Base-by-base conservation (phyloP, 345 rosid species). In the Schrenkiella parvula region DNA sequence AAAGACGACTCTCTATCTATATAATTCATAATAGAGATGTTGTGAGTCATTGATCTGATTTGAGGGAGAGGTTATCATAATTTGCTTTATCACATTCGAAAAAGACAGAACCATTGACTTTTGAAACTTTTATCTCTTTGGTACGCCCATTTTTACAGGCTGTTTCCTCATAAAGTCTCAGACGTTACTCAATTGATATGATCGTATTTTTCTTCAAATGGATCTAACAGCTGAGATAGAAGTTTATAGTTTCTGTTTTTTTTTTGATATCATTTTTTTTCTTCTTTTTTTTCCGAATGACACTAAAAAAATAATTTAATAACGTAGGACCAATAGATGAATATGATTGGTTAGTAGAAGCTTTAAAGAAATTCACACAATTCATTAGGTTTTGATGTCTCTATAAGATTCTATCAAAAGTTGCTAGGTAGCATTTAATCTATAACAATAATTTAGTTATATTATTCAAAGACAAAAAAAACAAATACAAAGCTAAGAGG, bases 71-170 rank as follows among this genome's bases (percentile, higher is more conserved):
- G 72, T 19, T 73, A 73, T 73, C 78, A 65, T 42, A 47, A 47
- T 57, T 65, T 55, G 72, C 72, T 73, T n/a, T 65, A 73, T 73
- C 78, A 73, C 65, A 73, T 56, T 56, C 51, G 71, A 44, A 35
- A 64, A 65, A 65, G 52, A 73, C 65, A 72, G 23, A 59, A 54
- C 21, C 34, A 6, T 14, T 55, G 41, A 46, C 56, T 14, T 72
- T 64, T 25, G 32, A 19, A 31, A 61, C 44, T 22, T 12, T n/a
- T 32, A 1, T 65, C 48, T 23, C 64, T 44, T 35, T 46, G 34
- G 50, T 64, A 54, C 64, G 65, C 31, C 23, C 37, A 55, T 34
- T 34, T n/a, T 4, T 32, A 29, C 71, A 73, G 66, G 51, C 58
- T 73, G 65, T 61, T n/a, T 21, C 5, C n/a, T 53, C 12, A n/a